These are phyloP conservation scores for Coniochaeta hoffmannii DNA, from an alignment of 2,329 filamentous ascomycete species.

Conservation along the genomic window DNA sequence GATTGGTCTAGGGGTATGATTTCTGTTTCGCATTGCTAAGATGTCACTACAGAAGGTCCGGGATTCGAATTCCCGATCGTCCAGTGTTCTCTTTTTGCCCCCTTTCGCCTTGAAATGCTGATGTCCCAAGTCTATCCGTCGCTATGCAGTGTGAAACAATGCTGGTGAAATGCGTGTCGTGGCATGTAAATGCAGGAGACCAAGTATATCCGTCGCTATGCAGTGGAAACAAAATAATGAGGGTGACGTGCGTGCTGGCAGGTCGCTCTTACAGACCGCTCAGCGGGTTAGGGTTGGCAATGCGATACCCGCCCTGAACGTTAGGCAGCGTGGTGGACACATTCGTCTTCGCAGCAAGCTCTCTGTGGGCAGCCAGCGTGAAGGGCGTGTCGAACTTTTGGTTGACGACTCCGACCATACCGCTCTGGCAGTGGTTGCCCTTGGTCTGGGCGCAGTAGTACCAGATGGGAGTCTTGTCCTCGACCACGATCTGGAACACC, in stretches of 20 bases:
- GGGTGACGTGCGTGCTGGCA: background rate
- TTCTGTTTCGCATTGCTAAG: background rate
- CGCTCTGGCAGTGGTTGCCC: slow-evolving; percentile 37
- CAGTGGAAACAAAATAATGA: background rate
- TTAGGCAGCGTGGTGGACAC: slow-evolving; percentile 22
- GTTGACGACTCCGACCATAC: slow-evolving; percentile 44
- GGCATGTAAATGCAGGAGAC: too few relatives aligned
- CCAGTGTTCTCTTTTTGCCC: too few relatives aligned
- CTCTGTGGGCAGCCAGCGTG: slow-evolving; percentile 29
- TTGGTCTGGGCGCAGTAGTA: slow-evolving; percentile 35
- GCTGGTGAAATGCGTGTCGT: too few relatives aligned
- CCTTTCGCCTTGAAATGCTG: background rate
- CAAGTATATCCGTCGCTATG: slow-evolving; percentile 1
- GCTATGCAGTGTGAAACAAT: too few relatives aligned
- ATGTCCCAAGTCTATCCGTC: background rate
- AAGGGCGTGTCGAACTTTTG: slow-evolving; percentile 32
- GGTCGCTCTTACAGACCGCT: slow-evolving; percentile 23
- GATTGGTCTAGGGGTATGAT: too few relatives aligned
- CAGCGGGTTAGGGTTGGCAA: slow-evolving; percentile 33
- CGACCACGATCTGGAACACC: slow-evolving; percentile 37
- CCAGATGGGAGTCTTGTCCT: slow-evolving; percentile 33
- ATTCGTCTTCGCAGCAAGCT: slow-evolving; percentile 24
- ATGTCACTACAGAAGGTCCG: background rate
- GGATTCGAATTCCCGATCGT: too few relatives aligned
- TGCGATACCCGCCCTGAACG: slow-evolving; percentile 27